phyloP scores from a whole-genome alignment of 768 basidiomycete species.

The Favolaschia claudopus region DNA sequence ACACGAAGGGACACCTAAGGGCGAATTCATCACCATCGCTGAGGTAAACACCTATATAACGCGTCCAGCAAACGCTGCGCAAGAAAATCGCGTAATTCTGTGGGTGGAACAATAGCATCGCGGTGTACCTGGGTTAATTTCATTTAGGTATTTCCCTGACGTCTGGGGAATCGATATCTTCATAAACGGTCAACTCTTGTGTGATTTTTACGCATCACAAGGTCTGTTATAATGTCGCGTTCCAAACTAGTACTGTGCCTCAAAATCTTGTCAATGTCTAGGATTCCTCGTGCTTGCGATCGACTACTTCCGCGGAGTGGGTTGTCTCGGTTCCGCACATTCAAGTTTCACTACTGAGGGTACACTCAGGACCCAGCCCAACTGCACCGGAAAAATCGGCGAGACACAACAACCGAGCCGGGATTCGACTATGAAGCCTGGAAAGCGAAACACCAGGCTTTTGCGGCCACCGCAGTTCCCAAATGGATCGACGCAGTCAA shows the following conservation, averaged over 20 bases:
- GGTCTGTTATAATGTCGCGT: no score
- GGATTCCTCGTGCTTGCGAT: conserved; percentile 52
- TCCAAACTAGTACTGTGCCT: no score
- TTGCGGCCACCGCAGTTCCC: conserved; percentile 36
- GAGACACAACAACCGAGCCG: conserved; percentile 28
- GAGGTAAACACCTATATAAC: conserved; percentile 48
- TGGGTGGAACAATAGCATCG: neutral
- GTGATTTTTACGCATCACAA: conserved; percentile 47
- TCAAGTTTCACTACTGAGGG: neutral
- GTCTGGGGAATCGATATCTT: conserved; percentile 53
- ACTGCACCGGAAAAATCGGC: conserved; percentile 31
- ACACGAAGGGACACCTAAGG: conserved; percentile 45
- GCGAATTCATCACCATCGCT: conserved; percentile 28
- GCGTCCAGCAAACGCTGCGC: conserved; percentile 30
- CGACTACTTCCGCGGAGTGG: conserved; percentile 54
- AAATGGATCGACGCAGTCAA: conserved; percentile 51
- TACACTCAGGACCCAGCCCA: conserved; percentile 41
- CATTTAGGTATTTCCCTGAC: conserved; percentile 52
- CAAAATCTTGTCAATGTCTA: no score
- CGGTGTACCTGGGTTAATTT: conserved; percentile 23
- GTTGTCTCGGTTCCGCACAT: neutral
- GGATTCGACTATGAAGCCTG: conserved; percentile 39
- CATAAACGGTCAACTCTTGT: conserved; percentile 51
- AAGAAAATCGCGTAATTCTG: conserved; percentile 18
- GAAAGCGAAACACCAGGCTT: conserved; percentile 41